Percentiles rank a stretch among this genome's conserved stretches.
These are phyloP conservation scores for Pisolithus tinctorius DNA, from an alignment of 768 basidiomycete species.

Conservation along the genomic window DNA sequence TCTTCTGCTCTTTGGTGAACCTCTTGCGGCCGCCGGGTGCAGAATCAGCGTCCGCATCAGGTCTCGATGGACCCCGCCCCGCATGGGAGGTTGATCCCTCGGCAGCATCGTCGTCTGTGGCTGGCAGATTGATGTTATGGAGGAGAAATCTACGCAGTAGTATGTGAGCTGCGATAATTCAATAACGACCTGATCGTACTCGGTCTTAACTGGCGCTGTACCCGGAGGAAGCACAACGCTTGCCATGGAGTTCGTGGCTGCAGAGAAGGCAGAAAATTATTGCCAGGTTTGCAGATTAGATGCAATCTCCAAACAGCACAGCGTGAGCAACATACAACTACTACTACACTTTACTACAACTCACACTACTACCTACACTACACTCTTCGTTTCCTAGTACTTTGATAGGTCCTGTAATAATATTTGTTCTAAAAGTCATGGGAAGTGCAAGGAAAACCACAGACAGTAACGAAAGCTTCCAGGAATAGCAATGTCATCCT, in stretches of 20 bases:
- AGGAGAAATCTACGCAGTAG: conserved; percentile 34
- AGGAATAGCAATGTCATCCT: too few relatives aligned
- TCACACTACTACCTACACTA: too few relatives aligned
- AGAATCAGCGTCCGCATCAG: conserved; percentile 26
- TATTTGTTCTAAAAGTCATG: not conserved
- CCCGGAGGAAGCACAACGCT: conserved; percentile 28
- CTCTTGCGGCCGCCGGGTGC: conserved; percentile 30
- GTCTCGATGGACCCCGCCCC: conserved; percentile 20
- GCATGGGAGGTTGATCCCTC: conserved; percentile 47
- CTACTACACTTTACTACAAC: too few relatives aligned
- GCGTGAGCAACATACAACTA: too few relatives aligned
- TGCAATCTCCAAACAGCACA: not conserved
- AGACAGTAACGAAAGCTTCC: not conserved
- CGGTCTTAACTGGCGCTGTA: conserved; percentile 47
- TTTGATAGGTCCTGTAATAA: too few relatives aligned
- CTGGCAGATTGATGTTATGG: conserved; percentile 15
- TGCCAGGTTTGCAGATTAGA: not conserved
- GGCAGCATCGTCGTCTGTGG: conserved; percentile 53
- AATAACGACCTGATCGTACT: conserved; percentile 30
- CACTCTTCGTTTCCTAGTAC: too few relatives aligned
- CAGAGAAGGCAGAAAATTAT: not conserved
- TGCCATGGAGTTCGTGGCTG: not conserved
- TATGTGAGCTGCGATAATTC: not conserved
- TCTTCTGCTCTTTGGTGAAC: conserved; percentile 59
- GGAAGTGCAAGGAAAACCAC: not conserved